phyloP scores from a whole-genome alignment of 352 stramenopile genomes.

The Phytophthora hibernalis region DNA sequence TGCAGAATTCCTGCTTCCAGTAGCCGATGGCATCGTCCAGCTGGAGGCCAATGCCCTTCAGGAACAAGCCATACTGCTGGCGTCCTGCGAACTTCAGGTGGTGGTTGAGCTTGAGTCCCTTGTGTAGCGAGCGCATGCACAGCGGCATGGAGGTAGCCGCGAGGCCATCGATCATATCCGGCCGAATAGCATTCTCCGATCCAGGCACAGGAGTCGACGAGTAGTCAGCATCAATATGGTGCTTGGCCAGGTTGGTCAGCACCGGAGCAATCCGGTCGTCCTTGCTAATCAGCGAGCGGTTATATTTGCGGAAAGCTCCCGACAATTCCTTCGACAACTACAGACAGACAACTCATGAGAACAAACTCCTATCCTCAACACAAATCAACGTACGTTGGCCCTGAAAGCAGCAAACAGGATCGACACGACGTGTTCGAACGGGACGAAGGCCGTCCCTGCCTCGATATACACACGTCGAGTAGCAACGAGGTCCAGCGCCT shows the following conservation, averaged over 20 bases:
- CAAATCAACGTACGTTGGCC: constrained; percentile 60
- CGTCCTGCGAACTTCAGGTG: constrained; percentile 98
- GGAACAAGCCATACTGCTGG: constrained; percentile 98
- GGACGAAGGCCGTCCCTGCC: constrained; percentile 95
- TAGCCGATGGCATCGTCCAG: constrained; percentile 97
- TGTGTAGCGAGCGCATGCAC: constrained; percentile 97
- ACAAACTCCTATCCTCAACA: neutral
- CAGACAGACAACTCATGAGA: constrained; percentile 11
- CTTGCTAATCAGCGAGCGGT: constrained; percentile 89
- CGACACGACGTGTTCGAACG: constrained; percentile 93
- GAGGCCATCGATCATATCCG: constrained; percentile 93
- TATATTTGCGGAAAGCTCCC: constrained; percentile 89
- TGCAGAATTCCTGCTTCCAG: constrained; percentile 95
- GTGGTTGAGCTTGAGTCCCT: constrained; percentile 93
- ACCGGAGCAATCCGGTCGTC: constrained; percentile 95
- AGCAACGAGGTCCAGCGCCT: constrained; percentile 94
- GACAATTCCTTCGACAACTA: constrained; percentile 93
- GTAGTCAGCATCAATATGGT: constrained; percentile 95
- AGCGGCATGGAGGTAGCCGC: constrained; percentile 95
- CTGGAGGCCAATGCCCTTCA: constrained; percentile 97
- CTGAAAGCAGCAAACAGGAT: constrained; percentile 95
- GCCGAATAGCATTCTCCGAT: constrained; percentile 79
- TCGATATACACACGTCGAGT: constrained; percentile 95
- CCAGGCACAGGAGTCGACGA: constrained; percentile 48
- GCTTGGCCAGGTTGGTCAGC: constrained; percentile 96